Base-by-base conservation (phyloP, 2,329 filamentous ascomycete genomes). In the Arthrobotrys iridis region DNA sequence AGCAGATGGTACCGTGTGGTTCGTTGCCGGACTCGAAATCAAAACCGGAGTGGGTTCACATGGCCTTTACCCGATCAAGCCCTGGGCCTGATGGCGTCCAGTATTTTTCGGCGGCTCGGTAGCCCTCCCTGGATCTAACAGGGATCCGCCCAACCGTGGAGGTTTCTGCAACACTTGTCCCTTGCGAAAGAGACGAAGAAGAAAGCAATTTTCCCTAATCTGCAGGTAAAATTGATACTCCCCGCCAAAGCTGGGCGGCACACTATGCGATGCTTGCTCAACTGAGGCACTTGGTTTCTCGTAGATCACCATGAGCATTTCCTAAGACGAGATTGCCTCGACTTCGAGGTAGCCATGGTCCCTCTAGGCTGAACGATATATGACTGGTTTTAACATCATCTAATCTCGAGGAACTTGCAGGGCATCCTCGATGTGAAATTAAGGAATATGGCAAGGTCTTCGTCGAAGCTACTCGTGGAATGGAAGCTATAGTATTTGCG, bases 141-240 rank as follows among this genome's bases (percentile, higher is more conserved):
- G 55, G 63, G 71, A 37, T 55, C 71, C 71, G 63, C 57, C 57
- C 15, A 75, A 67, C 63, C 63, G 59, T 64, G 71, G 71, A 75
- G 71, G 57, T 50, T 75, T 75, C 63, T 75, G 63, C 71, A 68
- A 75, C 71, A 68, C 70, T n/a, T 60, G 46, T 63, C 71, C 63
- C 71, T 75, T 45, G 55, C 68, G 58, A 68, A 62, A 37, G 37
- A 41, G 63, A 57, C 55, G 41, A 68, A 67, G 63, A 63, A 75
- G 63, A 75, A 67, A 75, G 45, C 62, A 68, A 57, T 13, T n/a
- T 63, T 75, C 64, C 62, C 71, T 63, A 68, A 75, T 75, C 63
- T 75, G 71, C 71, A 75, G 71, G 71, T 75, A 67, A 75, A 75
- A 75, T 75, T 75, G 71, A 75, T 68, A 40, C 71, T 59, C 71